Conservation (phyloP, 2,329 filamentous ascomycete species). For the Xylariales sp. region DNA sequence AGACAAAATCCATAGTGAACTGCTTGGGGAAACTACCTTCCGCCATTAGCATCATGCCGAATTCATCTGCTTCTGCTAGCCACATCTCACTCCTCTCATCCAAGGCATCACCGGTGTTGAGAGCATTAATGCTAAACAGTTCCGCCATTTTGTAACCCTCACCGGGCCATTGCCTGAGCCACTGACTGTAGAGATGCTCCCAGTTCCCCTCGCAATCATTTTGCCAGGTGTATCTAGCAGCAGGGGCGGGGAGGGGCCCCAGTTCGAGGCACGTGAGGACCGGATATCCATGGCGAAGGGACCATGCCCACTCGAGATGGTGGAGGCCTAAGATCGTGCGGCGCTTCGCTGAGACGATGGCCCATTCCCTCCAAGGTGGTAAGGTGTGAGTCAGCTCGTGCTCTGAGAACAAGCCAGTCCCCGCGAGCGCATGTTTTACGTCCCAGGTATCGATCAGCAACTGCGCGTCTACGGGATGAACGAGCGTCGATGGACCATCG, state of each 20-base stretch:
- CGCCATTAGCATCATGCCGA: conserved; percentile 13
- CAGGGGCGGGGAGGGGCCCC: conserved; percentile 11
- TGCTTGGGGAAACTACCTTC: too few species aligned
- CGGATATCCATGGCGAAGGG: conserved; percentile 11
- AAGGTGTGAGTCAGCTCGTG: conserved; percentile 6
- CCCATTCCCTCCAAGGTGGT: conserved; percentile 12
- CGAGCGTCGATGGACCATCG: too few species aligned
- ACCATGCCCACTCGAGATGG: conserved; percentile 15
- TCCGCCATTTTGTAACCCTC: conserved; percentile 12
- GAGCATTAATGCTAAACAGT: conserved; percentile 13
- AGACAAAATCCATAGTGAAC: too few species aligned
- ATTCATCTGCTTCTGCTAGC: conserved; percentile 13
- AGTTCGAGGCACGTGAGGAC: conserved; percentile 14
- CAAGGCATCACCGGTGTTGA: conserved; percentile 1
- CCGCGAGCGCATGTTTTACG: conserved; percentile 9
- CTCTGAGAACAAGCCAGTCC: conserved; percentile 10
- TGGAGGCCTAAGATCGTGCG: conserved; percentile 12
- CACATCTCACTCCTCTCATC: conserved; percentile 11
- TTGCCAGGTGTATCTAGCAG: conserved; percentile 10
- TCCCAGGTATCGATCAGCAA: conserved; percentile 12
- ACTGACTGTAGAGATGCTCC: conserved; percentile 6
- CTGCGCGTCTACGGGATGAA: neutral
- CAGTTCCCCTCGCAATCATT: conserved; percentile 7
- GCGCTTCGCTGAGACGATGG: conserved; percentile 12
- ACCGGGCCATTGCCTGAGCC: conserved; percentile 10